Evolutionary conservation across 805 yeast genomes (phyloP), one percentile per base, ranked within the genome.

Genomic region (Starmerella gropengiesseri): DNA sequence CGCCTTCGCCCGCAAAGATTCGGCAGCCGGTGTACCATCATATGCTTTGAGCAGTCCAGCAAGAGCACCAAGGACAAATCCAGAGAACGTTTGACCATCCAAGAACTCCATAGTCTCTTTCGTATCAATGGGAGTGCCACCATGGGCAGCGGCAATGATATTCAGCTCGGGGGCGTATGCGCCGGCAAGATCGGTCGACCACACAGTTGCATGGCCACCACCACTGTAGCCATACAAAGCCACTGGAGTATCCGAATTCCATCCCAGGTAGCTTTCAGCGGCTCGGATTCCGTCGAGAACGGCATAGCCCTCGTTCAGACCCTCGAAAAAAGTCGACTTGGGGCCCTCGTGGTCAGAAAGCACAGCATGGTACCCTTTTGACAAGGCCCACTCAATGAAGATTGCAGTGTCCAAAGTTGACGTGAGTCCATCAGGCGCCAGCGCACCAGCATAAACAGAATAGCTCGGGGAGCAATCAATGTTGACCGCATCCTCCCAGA

Each of bases 261-360:
- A 12, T 29, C 22, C 25, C 9, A 45, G 39, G 32, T 16, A 14
- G 17, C 16, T 28, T 3, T 20, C 14, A 12, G 33, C 45, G 4
- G 58, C 60, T 17, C 52, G 37, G 12, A 56, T 23, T 9, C 57
- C 53, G 39, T 56, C 58, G 18, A 55, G 47, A 14, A 49, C 48
- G n/a, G 54, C 49, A 13, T 50, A 47, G 21, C 61, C 61, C 27
- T 51, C 47, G 22, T 49, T 48, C 31, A 39, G 28, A 12, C 60
- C 60, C 9, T 59, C 57, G 13, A 51, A 37, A 37, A 55, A 57
- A 6, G 59, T 44, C 21, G 60, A 53, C 25, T 46, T 44, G 34
- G 54, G 51, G 14, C 61, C 61, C 40, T 58, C 60, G 41, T 58
- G 55, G 41, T 57, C 60, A 9, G 60, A 59, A 20, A 41, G 31